Conservation (phyloP, 768 basidiomycete genomes). For the Trametes gibbosa region DNA sequence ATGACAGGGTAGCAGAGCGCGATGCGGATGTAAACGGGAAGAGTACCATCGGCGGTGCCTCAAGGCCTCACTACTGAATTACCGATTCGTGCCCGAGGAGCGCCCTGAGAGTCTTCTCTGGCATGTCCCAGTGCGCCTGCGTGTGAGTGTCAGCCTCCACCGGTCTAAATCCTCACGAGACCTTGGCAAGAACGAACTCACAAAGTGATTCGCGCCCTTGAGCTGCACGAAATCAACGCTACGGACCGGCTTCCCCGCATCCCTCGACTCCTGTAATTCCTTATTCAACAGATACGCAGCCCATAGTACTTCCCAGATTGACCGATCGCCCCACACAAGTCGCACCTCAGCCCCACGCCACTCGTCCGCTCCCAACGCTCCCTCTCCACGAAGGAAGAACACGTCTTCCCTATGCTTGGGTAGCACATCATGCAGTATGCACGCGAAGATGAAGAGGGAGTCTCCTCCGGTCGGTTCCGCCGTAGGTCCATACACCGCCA, state of each 20-base stretch:
- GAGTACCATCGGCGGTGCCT: too few species aligned
- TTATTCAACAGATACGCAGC: not conserved
- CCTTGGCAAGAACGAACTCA: not conserved
- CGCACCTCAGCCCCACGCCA: constrained; percentile 1
- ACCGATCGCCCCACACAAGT: constrained; percentile 1
- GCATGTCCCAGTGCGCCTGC: constrained; percentile 4
- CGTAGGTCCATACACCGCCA: not conserved
- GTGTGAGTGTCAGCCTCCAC: not conserved
- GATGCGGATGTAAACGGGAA: too few species aligned
- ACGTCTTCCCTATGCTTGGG: not conserved
- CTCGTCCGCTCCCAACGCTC: not conserved
- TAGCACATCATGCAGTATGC: not conserved
- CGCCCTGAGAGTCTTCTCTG: not conserved
- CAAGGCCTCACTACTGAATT: too few species aligned
- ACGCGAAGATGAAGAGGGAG: not conserved
- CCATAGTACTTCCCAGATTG: not conserved
- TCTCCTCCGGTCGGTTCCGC: not conserved
- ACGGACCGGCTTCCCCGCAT: not conserved
- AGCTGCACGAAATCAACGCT: not conserved
- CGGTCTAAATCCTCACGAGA: not conserved
- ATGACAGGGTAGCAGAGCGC: too few species aligned
- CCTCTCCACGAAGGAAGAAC: not conserved
- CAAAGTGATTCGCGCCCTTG: constrained; percentile 5
- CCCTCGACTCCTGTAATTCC: not conserved
- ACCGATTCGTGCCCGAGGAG: not conserved